phyloP scores from a whole-genome alignment of 2,329 filamentous ascomycete genomes.

The Talaromyces verruculosus region DNA sequence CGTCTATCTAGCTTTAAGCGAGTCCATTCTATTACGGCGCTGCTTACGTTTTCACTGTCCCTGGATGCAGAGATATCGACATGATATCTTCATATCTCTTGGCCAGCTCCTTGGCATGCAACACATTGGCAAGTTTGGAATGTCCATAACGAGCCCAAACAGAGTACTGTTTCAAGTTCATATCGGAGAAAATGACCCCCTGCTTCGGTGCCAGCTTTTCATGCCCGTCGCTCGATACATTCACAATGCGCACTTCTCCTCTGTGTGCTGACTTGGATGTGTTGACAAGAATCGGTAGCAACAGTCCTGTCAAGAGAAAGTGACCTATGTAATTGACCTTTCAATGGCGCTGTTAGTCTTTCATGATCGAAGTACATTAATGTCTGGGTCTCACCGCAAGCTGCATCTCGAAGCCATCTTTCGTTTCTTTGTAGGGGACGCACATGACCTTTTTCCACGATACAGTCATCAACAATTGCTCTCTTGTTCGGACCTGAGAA shows the following conservation, averaged over 20 bases:
- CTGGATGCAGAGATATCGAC: not conserved
- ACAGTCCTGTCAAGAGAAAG: not conserved
- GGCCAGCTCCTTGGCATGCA: not conserved
- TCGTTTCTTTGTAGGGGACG: not conserved
- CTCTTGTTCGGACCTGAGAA: not conserved
- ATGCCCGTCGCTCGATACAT: not conserved
- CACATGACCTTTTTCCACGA: not conserved
- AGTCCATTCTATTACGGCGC: not conserved
- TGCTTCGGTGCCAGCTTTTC: not conserved
- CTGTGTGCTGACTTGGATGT: not conserved
- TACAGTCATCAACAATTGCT: not conserved
- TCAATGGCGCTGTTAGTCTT: not conserved
- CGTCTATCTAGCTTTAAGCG: not conserved
- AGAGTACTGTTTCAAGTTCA: not conserved
- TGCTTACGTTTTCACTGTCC: not conserved
- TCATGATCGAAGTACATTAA: not conserved
- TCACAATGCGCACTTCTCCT: not conserved
- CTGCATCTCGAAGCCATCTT: not conserved
- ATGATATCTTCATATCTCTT: not conserved
- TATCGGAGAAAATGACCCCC: not conserved
- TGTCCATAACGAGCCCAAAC: constrained; percentile 2
- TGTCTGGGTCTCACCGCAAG: not conserved
- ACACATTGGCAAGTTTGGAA: constrained; percentile 2
- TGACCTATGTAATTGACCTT: constrained; percentile 4
- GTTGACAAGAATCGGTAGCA: not conserved